phyloP scores from a whole-genome alignment of 352 stramenopile genomes.

The Phytophthora sojae region DNA sequence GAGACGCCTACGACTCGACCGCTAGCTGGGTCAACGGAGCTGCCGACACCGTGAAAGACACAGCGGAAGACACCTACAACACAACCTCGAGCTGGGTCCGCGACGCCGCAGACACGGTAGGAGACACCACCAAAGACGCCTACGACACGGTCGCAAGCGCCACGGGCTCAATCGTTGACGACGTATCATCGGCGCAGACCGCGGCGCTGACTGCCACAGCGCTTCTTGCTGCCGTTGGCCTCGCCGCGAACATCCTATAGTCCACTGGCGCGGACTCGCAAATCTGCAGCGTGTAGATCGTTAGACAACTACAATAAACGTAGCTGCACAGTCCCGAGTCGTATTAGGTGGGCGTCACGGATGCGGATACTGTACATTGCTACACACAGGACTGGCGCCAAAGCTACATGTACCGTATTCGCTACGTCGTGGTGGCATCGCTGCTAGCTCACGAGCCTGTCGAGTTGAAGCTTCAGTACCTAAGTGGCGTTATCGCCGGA shows the following conservation, averaged over 20 bases:
- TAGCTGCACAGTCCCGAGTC: not conserved
- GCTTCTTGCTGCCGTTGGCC: conserved; percentile 4
- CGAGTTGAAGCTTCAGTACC: conserved; percentile 1
- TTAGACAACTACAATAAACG: not conserved
- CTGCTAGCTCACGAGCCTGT: not conserved
- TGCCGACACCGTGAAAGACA: conserved; percentile 13
- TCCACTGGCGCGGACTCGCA: not conserved
- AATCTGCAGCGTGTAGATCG: not conserved
- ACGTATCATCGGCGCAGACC: conserved; percentile 26
- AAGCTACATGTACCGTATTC: not conserved
- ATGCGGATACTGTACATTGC: not conserved
- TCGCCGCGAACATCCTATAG: conserved; percentile 20
- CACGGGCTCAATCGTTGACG: conserved; percentile 33
- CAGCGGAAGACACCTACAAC: not conserved
- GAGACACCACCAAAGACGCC: conserved; percentile 13
- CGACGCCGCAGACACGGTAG: conserved; percentile 10
- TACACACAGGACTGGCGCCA: not conserved
- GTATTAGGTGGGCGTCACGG: not conserved
- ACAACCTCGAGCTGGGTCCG: not conserved
- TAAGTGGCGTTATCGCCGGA: no score
- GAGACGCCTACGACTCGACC: not conserved
- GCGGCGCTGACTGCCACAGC: conserved; percentile 11
- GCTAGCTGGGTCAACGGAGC: not conserved
- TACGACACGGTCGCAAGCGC: conserved; percentile 27
- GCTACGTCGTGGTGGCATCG: not conserved